phyloP scores from a whole-genome alignment of 2,329 filamentous ascomycete species.

The Phialophora expanda region DNA sequence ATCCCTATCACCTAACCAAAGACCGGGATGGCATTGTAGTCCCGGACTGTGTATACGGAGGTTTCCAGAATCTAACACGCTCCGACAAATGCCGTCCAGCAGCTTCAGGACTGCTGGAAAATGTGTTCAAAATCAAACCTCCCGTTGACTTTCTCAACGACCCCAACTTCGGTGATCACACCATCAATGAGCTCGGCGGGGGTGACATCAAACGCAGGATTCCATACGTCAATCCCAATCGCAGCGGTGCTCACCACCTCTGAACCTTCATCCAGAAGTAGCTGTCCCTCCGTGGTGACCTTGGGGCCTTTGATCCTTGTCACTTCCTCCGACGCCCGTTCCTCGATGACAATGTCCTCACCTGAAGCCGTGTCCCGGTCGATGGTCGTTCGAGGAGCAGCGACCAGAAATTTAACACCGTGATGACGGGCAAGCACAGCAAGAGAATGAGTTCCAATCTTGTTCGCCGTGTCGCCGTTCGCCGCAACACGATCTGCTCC shows the following conservation, averaged over 20 bases:
- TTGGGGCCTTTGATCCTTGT: constrained; percentile 82
- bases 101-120: constrained; percentile 41
- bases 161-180: constrained; percentile 89
- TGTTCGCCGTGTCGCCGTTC: constrained; percentile 98
- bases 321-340: constrained; percentile 80
- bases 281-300: constrained; percentile 66
- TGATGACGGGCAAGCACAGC: constrained; percentile 89
- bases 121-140: constrained; percentile 64
- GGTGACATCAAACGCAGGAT: constrained; percentile 95
- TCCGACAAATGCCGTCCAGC: not conserved
- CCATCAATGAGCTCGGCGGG: constrained; percentile 87
- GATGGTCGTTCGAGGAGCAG: constrained; percentile 91
- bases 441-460: constrained; percentile 93
- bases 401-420: constrained; percentile 91
- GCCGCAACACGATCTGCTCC: constrained; percentile 93
- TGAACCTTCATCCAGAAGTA: constrained; percentile 62
- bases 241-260: constrained; percentile 80
- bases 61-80: not conserved
- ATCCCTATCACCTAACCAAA: not conserved
- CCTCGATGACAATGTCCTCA: constrained; percentile 83
- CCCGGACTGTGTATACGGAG: not conserved
- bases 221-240: constrained; percentile 83
- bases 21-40: not conserved
- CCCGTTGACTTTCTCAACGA: constrained; percentile 77
- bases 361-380: constrained; percentile 81